Conservation (phyloP, 2,329 filamentous ascomycete genomes). For the Microascus cirrosus region DNA sequence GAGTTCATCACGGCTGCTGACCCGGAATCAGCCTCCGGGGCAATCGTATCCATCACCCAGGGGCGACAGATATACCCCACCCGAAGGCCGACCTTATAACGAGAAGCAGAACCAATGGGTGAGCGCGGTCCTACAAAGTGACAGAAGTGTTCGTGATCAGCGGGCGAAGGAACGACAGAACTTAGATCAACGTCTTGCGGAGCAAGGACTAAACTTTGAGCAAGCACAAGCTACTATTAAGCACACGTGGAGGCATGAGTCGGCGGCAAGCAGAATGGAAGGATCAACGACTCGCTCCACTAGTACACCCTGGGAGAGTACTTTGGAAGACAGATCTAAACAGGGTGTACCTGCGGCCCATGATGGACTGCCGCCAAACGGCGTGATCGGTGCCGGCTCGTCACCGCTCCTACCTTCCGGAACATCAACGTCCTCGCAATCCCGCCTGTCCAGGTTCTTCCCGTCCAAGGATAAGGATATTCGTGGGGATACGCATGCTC, state of each 20-base stretch:
- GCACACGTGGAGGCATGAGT: slow-evolving; percentile 40
- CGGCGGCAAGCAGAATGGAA: slow-evolving; percentile 9
- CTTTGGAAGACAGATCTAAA: slow-evolving; percentile 1
- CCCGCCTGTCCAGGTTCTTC: slow-evolving; percentile 50
- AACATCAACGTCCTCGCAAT: slow-evolving; percentile 23
- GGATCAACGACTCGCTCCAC: background rate
- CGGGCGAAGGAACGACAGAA: slow-evolving; percentile 26
- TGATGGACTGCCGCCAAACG: background rate
- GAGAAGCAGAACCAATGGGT: slow-evolving; percentile 26
- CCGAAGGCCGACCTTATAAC: background rate
- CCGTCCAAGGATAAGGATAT: slow-evolving; percentile 42
- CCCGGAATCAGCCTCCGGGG: background rate
- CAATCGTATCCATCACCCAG: background rate
- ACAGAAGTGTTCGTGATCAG: slow-evolving; percentile 30
- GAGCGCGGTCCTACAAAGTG: slow-evolving; percentile 29
- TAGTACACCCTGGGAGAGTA: background rate
- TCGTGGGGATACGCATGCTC: slow-evolving; percentile 25
- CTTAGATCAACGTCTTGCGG: slow-evolving; percentile 29
- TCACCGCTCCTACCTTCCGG: slow-evolving; percentile 10
- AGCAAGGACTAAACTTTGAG: slow-evolving; percentile 29
- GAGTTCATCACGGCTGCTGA: slow-evolving; percentile 5
- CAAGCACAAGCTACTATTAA: slow-evolving; percentile 37
- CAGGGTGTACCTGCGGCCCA: background rate
- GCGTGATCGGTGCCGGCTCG: slow-evolving; percentile 3
- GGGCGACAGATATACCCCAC: background rate